Evolutionary conservation across 208 protist species (phyloP).

Genomic region (Trypanosoma cruzi): DNA sequence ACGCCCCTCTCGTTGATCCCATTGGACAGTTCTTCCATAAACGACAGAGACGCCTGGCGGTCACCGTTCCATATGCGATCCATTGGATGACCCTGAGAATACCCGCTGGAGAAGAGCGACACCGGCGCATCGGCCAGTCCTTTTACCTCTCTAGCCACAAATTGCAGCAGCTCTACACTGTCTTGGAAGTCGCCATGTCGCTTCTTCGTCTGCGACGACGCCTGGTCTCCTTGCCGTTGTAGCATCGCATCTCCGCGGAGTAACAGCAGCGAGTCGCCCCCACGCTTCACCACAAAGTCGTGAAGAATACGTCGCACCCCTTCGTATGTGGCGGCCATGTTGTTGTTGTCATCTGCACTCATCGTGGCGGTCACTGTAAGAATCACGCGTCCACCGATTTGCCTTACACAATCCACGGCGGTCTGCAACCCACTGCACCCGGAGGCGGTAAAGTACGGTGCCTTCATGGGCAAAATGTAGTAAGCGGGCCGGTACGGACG

Average conservation of each 20-base stretch:
- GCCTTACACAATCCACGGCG: conserved; percentile 2
- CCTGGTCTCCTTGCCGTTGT: neutral
- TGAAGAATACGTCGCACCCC: conserved; percentile 8
- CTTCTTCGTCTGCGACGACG: neutral
- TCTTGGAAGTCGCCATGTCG: conserved; percentile 16
- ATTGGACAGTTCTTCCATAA: neutral
- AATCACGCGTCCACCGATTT: conserved; percentile 19
- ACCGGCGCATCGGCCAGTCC: neutral
- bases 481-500: neutral
- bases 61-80: conserved; percentile 29
- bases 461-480: conserved; percentile 3
- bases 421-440: neutral
- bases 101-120: conserved; percentile 18
- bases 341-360: neutral
- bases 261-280: conserved; percentile 31
- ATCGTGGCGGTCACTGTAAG: conserved; percentile 35
- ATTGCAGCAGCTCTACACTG: conserved; percentile 26
- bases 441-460: conserved; percentile 4
- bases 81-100: conserved; percentile 47
- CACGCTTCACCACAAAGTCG: conserved; percentile 17
- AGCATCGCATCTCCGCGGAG: conserved; percentile 34
- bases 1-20: neutral
- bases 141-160: conserved; percentile 10
- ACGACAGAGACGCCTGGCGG: neutral
- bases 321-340: conserved; percentile 4